Evolutionary conservation across 176 grass and related monocot species (phyloP).

Genomic region (Musa schizocarpa): DNA sequence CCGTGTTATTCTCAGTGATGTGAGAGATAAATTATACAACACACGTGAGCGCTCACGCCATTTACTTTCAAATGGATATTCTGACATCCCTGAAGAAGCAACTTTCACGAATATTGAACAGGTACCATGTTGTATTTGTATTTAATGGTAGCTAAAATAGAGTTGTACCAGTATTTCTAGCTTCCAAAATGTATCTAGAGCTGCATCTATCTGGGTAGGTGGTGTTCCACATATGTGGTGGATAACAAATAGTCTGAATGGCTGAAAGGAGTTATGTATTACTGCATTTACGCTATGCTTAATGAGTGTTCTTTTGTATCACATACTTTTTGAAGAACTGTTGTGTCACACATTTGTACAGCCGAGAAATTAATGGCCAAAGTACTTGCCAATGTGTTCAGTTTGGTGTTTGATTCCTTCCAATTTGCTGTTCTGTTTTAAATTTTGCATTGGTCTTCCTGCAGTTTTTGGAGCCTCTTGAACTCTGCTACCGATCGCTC

Average conservation of each 20-base stretch:
- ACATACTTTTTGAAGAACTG: too few relatives aligned
- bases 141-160: neutral
- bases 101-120: slow-evolving; percentile 79
- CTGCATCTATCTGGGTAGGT: neutral
- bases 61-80: slow-evolving; percentile 80
- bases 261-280: too few relatives aligned
- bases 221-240: slow-evolving; percentile 15
- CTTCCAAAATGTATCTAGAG: neutral
- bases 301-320: too few relatives aligned
- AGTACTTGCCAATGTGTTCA: neutral
- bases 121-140: slow-evolving; percentile 20
- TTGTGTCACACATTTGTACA: too few relatives aligned
- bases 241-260: neutral
- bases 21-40: slow-evolving; percentile 88
- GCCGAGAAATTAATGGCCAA: too few relatives aligned
- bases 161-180: neutral
- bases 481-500: slow-evolving; percentile 85
- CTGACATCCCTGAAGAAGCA: slow-evolving; percentile 83
- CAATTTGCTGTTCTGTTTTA: slow-evolving; percentile 20
- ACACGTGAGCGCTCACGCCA: slow-evolving; percentile 74
- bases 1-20: slow-evolving; percentile 79
- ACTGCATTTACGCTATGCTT: too few relatives aligned
- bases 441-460: neutral
- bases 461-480: slow-evolving; percentile 84
- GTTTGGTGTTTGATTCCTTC: neutral